These are phyloP conservation scores for Priceomyces fermenticarens DNA, from an alignment of 805 yeast species.

Conservation along the genomic window DNA sequence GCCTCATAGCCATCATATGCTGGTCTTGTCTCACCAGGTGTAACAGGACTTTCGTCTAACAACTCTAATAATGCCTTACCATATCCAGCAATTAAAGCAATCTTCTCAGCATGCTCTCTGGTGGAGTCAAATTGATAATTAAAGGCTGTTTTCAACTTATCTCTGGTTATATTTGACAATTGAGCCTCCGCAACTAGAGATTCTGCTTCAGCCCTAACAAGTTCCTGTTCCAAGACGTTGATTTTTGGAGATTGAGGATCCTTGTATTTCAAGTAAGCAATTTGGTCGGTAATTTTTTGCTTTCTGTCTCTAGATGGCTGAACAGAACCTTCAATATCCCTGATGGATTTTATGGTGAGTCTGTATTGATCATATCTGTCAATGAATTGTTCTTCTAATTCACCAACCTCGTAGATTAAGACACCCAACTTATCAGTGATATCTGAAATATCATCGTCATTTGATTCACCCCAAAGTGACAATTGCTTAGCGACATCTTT, in stretches of 20 bases:
- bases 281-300: constrained; percentile 95
- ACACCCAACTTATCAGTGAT: constrained; percentile 98
- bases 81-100: constrained; percentile 96
- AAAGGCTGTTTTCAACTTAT: constrained; percentile 95
- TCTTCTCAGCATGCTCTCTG: constrained; percentile 93
- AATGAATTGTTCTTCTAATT: constrained; percentile 95
- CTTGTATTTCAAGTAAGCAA: constrained; percentile 96
- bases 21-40: constrained; percentile 99
- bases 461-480: constrained; percentile 96
- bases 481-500: constrained; percentile 96
- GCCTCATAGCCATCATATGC: constrained; percentile 98
- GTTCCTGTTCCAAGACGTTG: constrained; percentile 93
- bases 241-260: constrained; percentile 98
- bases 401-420: constrained; percentile 92
- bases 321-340: constrained; percentile 96
- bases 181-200: constrained; percentile 99
- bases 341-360: constrained; percentile 87
- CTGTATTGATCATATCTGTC: constrained; percentile 98
- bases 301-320: constrained; percentile 98
- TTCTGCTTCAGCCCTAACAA: constrained; percentile 99
- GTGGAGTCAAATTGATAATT: constrained; percentile 94
- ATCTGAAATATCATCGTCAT: constrained; percentile 95
- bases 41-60: constrained; percentile 93
- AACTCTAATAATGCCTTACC: constrained; percentile 96
- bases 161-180: constrained; percentile 96